Conservation (phyloP, 257 asterid genomes). For the Fraxinus excelsior region DNA sequence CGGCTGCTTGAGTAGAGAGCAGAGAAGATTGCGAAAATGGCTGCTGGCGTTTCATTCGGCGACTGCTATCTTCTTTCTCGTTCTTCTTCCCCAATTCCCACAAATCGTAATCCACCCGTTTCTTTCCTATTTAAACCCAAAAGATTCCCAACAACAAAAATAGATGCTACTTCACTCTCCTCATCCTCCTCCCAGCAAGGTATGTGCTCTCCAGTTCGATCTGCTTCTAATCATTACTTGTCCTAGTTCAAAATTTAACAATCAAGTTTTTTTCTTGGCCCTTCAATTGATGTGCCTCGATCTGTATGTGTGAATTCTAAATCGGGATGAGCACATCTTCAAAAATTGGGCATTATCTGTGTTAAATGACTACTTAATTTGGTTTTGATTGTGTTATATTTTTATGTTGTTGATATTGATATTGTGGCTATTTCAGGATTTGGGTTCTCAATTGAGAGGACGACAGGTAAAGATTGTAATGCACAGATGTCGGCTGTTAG, state of each 20-base stretch:
- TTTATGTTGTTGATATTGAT: not conserved
- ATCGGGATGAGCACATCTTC: not conserved
- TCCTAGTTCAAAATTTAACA: not conserved
- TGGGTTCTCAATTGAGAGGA: slow-evolving; percentile 38
- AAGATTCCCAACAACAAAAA: not conserved
- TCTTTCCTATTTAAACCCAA: not conserved
- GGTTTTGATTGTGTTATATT: not conserved
- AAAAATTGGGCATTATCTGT: not conserved
- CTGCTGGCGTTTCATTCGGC: slow-evolving; percentile 1
- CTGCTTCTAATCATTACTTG: not conserved
- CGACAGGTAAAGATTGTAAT: slow-evolving; percentile 33
- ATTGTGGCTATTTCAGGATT: slow-evolving; percentile 31
- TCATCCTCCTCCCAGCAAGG: slow-evolving; percentile 11
- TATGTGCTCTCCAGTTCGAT: not conserved
- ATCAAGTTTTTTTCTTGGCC: not conserved
- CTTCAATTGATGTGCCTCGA: not conserved
- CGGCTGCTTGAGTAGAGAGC: not conserved
- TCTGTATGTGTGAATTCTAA: not conserved
- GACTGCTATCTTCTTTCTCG: slow-evolving; percentile 4
- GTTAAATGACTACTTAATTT: not conserved
- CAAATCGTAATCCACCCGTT: not conserved
- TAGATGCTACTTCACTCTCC: not conserved
- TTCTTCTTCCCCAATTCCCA: not conserved
- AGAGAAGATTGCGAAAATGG: not conserved
- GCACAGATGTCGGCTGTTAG: slow-evolving; percentile 61